Percentiles rank a stretch among this genome's conserved stretches.
These are phyloP conservation scores for Acanthamoeba rhysodes DNA, from an alignment of 208 protist genomes.

Conservation along the genomic window DNA sequence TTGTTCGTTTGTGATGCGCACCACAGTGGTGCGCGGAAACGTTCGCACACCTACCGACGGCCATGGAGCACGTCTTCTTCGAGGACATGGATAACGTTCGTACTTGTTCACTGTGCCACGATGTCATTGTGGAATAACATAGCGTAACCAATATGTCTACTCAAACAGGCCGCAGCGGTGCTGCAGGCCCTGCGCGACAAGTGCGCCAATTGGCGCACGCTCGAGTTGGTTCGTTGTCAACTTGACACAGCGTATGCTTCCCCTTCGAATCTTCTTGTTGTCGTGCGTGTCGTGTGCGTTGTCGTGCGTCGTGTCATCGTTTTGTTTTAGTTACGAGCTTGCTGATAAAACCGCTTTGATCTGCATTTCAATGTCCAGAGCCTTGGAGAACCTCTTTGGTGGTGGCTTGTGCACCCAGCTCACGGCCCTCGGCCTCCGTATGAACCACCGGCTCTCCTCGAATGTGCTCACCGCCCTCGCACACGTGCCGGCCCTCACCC, in stretches of 20 bases:
- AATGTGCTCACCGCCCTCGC: neutral
- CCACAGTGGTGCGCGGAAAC: neutral
- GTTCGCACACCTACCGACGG: neutral
- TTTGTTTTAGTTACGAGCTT: neutral
- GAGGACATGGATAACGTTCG: neutral
- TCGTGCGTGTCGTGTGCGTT: neutral
- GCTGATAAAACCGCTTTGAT: neutral
- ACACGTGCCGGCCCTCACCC: neutral
- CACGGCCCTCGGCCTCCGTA: neutral
- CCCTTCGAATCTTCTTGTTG: neutral
- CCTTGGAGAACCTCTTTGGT: neutral
- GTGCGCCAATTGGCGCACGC: neutral
- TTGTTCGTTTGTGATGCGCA: neutral
- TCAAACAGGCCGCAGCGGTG: neutral
- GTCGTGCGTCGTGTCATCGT: neutral
- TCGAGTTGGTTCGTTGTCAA: neutral
- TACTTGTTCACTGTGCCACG: neutral
- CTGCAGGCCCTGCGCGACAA: neutral
- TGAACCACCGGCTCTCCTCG: neutral
- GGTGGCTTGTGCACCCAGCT: neutral
- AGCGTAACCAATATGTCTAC: neutral
- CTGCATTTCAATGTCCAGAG: neutral
- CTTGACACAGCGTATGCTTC: neutral
- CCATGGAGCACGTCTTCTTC: conserved; percentile 1
- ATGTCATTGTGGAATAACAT: neutral